phyloP scores from a whole-genome alignment of 2,329 filamentous ascomycete genomes.

The Verticillium tricorpus region DNA sequence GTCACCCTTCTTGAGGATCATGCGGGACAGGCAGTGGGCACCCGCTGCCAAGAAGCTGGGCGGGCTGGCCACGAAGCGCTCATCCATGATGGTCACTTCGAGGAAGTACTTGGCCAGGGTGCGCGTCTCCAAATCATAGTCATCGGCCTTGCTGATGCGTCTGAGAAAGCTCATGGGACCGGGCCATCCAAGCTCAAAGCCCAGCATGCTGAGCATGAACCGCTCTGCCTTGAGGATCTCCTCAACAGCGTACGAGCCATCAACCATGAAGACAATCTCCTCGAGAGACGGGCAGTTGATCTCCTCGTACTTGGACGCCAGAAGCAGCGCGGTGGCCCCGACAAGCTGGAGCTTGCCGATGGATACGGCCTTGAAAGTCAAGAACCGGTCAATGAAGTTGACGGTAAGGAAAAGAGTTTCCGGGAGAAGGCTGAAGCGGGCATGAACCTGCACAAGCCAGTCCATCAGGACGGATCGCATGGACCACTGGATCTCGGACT shows the following conservation, averaged over 20 bases:
- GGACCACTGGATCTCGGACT: conserved; percentile 97
- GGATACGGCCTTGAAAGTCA: conserved; percentile 91
- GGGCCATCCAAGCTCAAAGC: conserved; percentile 96
- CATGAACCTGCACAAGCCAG: conserved; percentile 95
- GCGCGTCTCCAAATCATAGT: conserved; percentile 92
- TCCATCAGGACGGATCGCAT: conserved; percentile 98
- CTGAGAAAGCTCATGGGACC: conserved; percentile 98
- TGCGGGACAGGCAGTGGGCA: conserved; percentile 83
- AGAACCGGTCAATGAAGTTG: conserved; percentile 96
- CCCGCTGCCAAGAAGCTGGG: conserved; percentile 89
- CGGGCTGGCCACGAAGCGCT: conserved; percentile 87
- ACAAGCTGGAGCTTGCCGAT: conserved; percentile 93
- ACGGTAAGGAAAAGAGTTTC: conserved; percentile 93
- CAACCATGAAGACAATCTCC: conserved; percentile 98
- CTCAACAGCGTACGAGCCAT: conserved; percentile 80
- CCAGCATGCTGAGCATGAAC: conserved; percentile 96
- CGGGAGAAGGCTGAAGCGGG: conserved; percentile 82
- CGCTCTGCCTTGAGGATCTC: conserved; percentile 96
- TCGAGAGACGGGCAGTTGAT: conserved; percentile 94
- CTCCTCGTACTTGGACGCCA: conserved; percentile 97
- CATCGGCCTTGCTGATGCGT: conserved; percentile 95
- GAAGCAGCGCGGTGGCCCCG: conserved; percentile 89
- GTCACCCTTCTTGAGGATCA: conserved; percentile 85
- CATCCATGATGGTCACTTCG: conserved; percentile 95
- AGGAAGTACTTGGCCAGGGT: conserved; percentile 97